These are phyloP conservation scores for Aspergillus kassunensis DNA, from an alignment of 495 filamentous ascomycete genomes.

Conservation along the genomic window DNA sequence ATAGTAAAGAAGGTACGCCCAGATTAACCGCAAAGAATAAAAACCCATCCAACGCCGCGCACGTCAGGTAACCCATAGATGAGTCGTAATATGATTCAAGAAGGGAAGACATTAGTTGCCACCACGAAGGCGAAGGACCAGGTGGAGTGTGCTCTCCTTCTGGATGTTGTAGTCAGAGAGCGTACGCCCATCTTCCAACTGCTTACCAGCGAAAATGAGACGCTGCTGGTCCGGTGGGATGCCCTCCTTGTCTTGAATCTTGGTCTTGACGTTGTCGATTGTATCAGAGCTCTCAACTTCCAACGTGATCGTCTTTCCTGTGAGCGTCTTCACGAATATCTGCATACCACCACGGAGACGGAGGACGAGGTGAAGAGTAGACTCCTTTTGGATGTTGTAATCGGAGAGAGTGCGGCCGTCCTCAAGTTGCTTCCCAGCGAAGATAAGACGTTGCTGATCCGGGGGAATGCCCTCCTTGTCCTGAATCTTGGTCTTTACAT, in stretches of 20 bases:
- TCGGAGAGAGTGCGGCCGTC: conserved; percentile 90
- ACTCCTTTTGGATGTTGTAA: conserved; percentile 99
- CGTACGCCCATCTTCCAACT: conserved; percentile 81
- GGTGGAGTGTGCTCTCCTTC: conserved; percentile 84
- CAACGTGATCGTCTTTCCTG: conserved; percentile 88
- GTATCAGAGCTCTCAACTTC: conserved; percentile 88
- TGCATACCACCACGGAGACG: conserved; percentile 97
- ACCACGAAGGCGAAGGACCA: conserved; percentile 84
- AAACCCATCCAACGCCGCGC: conserved; percentile 44
- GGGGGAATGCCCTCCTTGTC: conserved; percentile 96
- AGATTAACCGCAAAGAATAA: conserved; percentile 24
- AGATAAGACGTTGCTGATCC: conserved; percentile 92
- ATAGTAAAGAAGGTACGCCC: conserved; percentile 29
- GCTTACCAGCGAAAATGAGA: conserved; percentile 88
- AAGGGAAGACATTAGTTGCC: conserved; percentile 56
- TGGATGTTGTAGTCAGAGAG: conserved; percentile 92
- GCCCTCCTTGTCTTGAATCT: conserved; percentile 92
- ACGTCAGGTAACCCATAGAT: conserved; percentile 33
- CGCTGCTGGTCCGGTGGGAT: conserved; percentile 88
- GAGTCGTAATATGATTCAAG: conserved; percentile 17
- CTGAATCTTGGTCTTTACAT: conserved; percentile 97
- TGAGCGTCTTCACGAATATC: conserved; percentile 91
- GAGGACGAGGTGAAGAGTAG: conserved; percentile 94
- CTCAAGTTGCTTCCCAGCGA: conserved; percentile 94
- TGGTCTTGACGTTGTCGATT: conserved; percentile 89